These are phyloP conservation scores for Neopestalotiopsis clavispora DNA, from an alignment of 2,329 filamentous ascomycete genomes.

Conservation along the genomic window DNA sequence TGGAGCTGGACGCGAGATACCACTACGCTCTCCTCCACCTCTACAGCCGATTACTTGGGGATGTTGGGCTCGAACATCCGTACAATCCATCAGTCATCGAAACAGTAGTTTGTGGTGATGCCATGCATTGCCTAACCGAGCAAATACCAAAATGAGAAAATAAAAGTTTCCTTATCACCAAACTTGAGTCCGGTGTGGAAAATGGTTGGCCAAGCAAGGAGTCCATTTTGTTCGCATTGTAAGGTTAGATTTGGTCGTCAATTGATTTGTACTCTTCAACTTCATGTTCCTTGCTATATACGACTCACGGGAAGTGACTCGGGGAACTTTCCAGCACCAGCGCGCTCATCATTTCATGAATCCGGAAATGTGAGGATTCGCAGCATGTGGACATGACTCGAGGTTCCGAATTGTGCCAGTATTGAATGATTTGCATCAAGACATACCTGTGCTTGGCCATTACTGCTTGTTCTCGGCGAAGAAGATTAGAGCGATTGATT, in stretches of 20 bases:
- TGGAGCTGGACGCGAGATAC: slow-evolving; percentile 22
- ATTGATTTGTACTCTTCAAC: slow-evolving; percentile 1
- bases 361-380: no score
- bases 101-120: background rate
- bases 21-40: slow-evolving; percentile 18
- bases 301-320: background rate
- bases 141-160: slow-evolving; percentile 21
- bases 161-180: slow-evolving; percentile 35
- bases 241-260: slow-evolving; percentile 30
- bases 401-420: no score
- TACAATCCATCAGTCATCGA: background rate
- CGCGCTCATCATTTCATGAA: no score
- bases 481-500: no score
- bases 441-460: no score
- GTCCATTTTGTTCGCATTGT: slow-evolving; percentile 33
- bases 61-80: slow-evolving; percentile 1
- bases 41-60: slow-evolving; percentile 1
- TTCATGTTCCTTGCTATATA: background rate
- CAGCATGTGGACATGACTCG: no score
- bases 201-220: slow-evolving; percentile 28
- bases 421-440: no score
- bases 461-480: no score
- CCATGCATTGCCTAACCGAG: background rate
- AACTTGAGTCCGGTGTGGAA: slow-evolving; percentile 27
- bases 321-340: no score